Evolutionary conservation across 177 flowering plant species (phyloP), one percentile per base, ranked within the genome.

Genomic region (Vitis hybrid): DNA sequence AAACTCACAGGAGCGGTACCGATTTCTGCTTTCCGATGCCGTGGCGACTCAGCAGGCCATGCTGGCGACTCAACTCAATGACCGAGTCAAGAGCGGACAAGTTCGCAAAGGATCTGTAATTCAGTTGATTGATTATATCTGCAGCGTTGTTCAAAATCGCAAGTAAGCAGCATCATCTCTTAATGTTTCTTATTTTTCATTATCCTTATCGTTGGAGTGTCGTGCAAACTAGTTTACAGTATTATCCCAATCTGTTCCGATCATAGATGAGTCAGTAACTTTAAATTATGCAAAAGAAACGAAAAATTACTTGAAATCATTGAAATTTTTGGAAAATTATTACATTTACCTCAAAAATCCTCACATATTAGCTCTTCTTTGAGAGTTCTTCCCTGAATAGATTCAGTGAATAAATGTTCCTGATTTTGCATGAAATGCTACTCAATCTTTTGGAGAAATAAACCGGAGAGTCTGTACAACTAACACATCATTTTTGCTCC

Each of bases 21-120:
- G 93, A 13, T 66, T 93, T 34, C 69, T 92, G 11, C 61, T 96
- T 55, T 93, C 99, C 51, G 99, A 96, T 26, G 78, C 88, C 45
- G 82, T 75, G 11, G 66, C 79, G 9, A 70, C 95, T 69, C 91
- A 92, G 79, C 88, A 88, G 45, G 99, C 98, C 1, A 86, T 96
- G 97, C 83, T 96, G 51, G 95, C 98, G 1, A 85, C 93, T 66
- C 99, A 94, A 85, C 91, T 94, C 70, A 94, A 92, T 52, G 89
- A 89, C 55, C 87, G 78, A 9, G 93, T 89, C 62, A 88, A 84
- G 72, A 48, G 77, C 50, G 88, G 90, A 45, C 73, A 10, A 0
- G 82, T 96, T 71, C 83, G 79, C 69, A 86, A 77, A 40, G 97
- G 98, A 21, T 92, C 98, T 17, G 84, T 96, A 34, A 73, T 96